A percentile compares a stretch with the other conserved stretches of the same genome.
These are phyloP conservation scores for Colletotrichum orbiculare DNA, from an alignment of 2,329 filamentous ascomycete genomes.

Conservation along the genomic window DNA sequence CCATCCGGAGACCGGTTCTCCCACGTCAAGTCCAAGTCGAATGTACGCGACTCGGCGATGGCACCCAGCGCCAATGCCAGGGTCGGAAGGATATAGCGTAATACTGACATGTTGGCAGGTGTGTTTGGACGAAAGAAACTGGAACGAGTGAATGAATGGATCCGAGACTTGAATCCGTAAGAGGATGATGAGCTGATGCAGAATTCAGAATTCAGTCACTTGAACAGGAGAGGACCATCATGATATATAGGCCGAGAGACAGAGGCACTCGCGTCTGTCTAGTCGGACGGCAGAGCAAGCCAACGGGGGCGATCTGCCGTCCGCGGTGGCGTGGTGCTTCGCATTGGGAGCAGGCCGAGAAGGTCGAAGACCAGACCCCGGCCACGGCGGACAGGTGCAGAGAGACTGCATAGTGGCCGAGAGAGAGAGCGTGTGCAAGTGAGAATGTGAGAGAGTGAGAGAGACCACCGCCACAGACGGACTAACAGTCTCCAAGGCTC, in stretches of 20 bases:
- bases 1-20: slow-evolving; percentile 56
- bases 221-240: slow-evolving; percentile 29
- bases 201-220: not conserved
- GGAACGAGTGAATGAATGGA: slow-evolving; percentile 35
- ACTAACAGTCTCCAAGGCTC: slow-evolving; percentile 22
- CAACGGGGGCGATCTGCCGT: slow-evolving; percentile 29
- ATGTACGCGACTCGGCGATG: slow-evolving; percentile 29
- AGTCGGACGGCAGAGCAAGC: slow-evolving; percentile 21
- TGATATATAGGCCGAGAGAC: slow-evolving; percentile 35
- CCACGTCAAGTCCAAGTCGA: slow-evolving; percentile 49
- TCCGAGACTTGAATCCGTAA: slow-evolving; percentile 28
- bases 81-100: slow-evolving; percentile 35
- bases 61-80: slow-evolving; percentile 34
- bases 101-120: slow-evolving; percentile 32
- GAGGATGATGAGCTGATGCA: slow-evolving; percentile 31
- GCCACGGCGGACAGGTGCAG: slow-evolving; percentile 13
- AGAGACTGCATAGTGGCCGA: not conserved
- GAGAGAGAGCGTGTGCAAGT: no score
- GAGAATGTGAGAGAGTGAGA: no score
- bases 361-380: slow-evolving; percentile 18
- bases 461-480: slow-evolving; percentile 18
- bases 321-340: slow-evolving; percentile 32
- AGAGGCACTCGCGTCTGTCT: slow-evolving; percentile 20
- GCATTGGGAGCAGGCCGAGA: slow-evolving; percentile 26
- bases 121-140: slow-evolving; percentile 23